Evolutionary conservation across 139 green algal species (phyloP).

Genomic region (Coccomyxa sp.): DNA sequence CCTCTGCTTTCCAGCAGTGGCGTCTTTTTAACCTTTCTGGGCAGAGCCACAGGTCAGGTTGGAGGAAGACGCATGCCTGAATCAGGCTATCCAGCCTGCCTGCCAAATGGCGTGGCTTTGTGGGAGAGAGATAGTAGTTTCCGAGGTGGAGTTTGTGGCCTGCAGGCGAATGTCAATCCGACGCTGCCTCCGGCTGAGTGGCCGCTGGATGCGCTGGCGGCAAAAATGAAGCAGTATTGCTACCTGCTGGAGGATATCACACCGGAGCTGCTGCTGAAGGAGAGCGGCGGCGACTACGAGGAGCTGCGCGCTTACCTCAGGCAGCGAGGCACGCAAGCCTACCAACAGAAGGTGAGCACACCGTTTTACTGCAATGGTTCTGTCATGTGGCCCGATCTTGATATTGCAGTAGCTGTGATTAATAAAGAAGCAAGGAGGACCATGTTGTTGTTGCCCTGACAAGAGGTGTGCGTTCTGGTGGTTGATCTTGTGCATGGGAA

Average conservation of each 20-base stretch:
- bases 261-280: constrained; percentile 22
- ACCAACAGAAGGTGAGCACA: constrained; percentile 59
- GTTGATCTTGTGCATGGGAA: neutral
- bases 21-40: too few relatives aligned
- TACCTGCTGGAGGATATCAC: constrained; percentile 74
- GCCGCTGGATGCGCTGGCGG: constrained; percentile 75
- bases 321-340: constrained; percentile 57
- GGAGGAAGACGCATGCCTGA: too few relatives aligned
- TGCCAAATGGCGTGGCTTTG: too few relatives aligned
- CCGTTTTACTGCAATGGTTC: neutral
- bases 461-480: neutral
- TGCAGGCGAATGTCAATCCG: constrained; percentile 80
- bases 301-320: constrained; percentile 62
- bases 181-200: constrained; percentile 65
- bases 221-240: constrained; percentile 96
- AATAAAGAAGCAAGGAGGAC: neutral
- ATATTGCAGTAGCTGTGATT: too few relatives aligned
- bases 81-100: too few relatives aligned
- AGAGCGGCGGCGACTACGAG: constrained; percentile 58
- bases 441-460: neutral
- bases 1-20: neutral
- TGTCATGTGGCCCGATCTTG: neutral
- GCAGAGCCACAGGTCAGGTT: too few relatives aligned
- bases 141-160: too few relatives aligned
- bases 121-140: too few relatives aligned